Percentiles rank a stretch among this genome's conserved stretches.
phyloP scores from a whole-genome alignment of 129 eudicot species.

The Flaveria sonorensis region DNA sequence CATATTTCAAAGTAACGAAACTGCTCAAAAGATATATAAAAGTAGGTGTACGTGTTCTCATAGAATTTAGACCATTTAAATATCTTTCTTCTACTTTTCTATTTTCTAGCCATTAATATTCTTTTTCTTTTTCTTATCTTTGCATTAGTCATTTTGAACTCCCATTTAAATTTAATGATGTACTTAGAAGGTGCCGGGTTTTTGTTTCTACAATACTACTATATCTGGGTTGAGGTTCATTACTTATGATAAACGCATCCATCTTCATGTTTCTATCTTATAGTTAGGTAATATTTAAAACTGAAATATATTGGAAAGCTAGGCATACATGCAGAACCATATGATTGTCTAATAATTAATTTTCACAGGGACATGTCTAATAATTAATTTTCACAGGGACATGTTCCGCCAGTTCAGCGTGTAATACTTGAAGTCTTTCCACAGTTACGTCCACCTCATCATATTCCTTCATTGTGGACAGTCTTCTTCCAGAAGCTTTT shows the following conservation, averaged over 20 bases:
- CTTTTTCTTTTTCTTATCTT: not conserved
- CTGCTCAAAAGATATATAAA: not conserved
- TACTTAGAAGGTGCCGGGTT: not conserved
- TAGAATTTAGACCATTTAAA: not conserved
- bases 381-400: constrained; percentile 71
- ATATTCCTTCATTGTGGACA: constrained; percentile 77
- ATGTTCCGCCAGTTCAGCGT: constrained; percentile 86
- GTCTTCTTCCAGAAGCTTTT: constrained; percentile 63
- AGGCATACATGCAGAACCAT: not conserved
- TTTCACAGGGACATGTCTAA: constrained; percentile 77
- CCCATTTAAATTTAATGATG: not conserved
- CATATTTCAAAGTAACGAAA: not conserved
- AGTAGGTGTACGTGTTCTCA: not conserved
- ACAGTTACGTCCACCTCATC: constrained; percentile 68
- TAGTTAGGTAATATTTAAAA: not conserved
- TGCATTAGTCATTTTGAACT: not conserved
- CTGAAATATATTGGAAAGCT: constrained; percentile 7
- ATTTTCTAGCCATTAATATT: not conserved
- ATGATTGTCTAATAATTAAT: not conserved
- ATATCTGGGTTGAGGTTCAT: not conserved
- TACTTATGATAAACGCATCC: not conserved
- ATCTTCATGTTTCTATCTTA: constrained; percentile 2
- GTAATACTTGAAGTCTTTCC: constrained; percentile 75
- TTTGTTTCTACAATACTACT: not conserved
- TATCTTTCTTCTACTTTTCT: constrained; percentile 6